These are phyloP conservation scores for Areca catechu DNA, from an alignment of 176 grass and related monocot genomes.

Conservation along the genomic window DNA sequence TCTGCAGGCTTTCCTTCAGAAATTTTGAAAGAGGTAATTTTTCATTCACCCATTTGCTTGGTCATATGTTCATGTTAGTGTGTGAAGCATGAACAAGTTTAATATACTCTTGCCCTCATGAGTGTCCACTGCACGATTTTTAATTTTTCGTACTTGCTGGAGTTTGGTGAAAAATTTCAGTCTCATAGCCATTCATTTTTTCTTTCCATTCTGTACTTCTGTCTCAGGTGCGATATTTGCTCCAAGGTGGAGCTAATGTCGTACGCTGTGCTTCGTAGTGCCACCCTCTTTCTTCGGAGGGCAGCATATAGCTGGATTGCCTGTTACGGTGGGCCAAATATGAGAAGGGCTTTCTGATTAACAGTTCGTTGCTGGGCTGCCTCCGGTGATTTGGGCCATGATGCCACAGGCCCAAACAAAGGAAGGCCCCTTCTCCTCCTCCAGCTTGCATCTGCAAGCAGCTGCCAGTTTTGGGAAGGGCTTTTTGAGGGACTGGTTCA, in stretches of 20 bases:
- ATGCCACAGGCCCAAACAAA: conserved; percentile 21
- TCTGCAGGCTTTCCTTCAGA: conserved; percentile 60
- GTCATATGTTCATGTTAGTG: neutral
- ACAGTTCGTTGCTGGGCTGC: conserved; percentile 34
- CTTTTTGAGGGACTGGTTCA: conserved; percentile 10
- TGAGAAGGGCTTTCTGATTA: conserved; percentile 33
- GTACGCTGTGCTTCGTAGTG: conserved; percentile 45
- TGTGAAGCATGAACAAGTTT: conserved; percentile 3
- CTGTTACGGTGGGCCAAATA: conserved; percentile 40
- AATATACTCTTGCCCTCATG: conserved; percentile 32
- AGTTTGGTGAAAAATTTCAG: conserved; percentile 1
- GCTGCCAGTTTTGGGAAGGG: conserved; percentile 32
- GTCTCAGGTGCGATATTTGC: conserved; percentile 99
- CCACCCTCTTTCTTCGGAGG: conserved; percentile 19
- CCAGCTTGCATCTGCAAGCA: conserved; percentile 12
- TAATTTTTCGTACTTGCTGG: conserved; percentile 6
- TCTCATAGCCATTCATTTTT: conserved; percentile 18
- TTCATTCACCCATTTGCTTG: neutral
- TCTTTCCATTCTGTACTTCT: conserved; percentile 43
- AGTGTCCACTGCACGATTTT: conserved; percentile 32
- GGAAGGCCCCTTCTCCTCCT: conserved; percentile 18
- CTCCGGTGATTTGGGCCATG: conserved; percentile 32
- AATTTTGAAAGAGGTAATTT: conserved; percentile 84
- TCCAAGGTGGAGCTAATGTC: conserved; percentile 97
- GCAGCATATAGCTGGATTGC: conserved; percentile 34